Conservation (phyloP, 352 stramenopile species). For the Phytophthora sp. region DNA sequence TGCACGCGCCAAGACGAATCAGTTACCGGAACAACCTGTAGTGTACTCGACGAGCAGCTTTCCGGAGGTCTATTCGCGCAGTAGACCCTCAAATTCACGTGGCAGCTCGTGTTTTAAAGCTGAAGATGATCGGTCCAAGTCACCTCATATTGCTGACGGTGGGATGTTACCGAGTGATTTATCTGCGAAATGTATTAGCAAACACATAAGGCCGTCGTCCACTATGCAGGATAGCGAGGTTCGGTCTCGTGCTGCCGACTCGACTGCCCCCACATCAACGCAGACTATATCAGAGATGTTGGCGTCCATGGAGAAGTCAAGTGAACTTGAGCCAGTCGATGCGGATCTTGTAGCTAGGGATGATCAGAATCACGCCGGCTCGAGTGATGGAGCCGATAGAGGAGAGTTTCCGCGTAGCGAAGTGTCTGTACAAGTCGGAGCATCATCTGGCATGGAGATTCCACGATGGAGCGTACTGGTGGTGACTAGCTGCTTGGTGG, state of each 20-base stretch:
- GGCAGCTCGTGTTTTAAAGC: slow-evolving; percentile 22
- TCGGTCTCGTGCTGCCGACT: slow-evolving; percentile 13
- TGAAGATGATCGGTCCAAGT: slow-evolving; percentile 5
- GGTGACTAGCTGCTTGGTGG: slow-evolving; percentile 42
- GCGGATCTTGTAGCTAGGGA: slow-evolving; percentile 15
- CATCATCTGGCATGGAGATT: slow-evolving; percentile 21
- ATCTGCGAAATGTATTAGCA: slow-evolving; percentile 12
- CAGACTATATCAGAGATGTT: slow-evolving; percentile 35
- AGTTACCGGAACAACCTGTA: slow-evolving; percentile 21
- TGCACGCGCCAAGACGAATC: slow-evolving; percentile 21
- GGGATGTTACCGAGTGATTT: slow-evolving; percentile 18
- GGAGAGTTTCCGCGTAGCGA: not conserved
- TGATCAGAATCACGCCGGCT: slow-evolving; percentile 11
- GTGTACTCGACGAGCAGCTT: slow-evolving; percentile 37
- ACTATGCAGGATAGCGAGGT: slow-evolving; percentile 21
- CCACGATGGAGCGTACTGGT: slow-evolving; percentile 55
- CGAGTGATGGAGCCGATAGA: slow-evolving; percentile 14
- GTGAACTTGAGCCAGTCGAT: not conserved
- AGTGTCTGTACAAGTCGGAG: not conserved
- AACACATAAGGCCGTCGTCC: slow-evolving; percentile 11
- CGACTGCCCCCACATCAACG: slow-evolving; percentile 22
- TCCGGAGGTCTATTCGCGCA: slow-evolving; percentile 25
- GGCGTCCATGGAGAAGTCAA: slow-evolving; percentile 22
- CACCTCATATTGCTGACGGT: slow-evolving; percentile 1
- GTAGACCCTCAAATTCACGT: slow-evolving; percentile 12